Conservation (phyloP, 345 rosid genomes). For the Eutrema heterophyllum region DNA sequence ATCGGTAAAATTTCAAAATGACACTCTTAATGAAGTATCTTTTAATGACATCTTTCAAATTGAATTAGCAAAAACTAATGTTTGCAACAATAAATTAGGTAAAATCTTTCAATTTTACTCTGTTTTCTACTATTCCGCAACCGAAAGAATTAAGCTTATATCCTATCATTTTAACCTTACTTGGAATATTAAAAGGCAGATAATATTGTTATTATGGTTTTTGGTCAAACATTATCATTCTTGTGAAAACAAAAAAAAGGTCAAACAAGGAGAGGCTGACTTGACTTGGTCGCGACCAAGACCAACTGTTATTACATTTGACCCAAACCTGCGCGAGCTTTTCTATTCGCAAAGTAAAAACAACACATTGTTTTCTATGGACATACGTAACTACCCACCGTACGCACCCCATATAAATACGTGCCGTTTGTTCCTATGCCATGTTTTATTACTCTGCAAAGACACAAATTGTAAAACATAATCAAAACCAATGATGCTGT, state of each 20-base stretch:
- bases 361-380: not conserved
- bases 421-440: not conserved
- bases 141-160: not conserved
- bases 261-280: slow-evolving; percentile 8
- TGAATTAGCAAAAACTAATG: not conserved
- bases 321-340: not conserved
- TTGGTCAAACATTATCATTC: not conserved
- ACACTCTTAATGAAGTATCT: too few species aligned
- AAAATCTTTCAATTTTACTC: not conserved
- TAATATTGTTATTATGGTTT: not conserved
- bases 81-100: not conserved
- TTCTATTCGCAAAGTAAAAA: not conserved
- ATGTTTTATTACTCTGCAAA: not conserved
- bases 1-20: too few species aligned
- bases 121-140: not conserved
- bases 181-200: not conserved
- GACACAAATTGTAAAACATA: not conserved
- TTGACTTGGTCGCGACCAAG: slow-evolving; percentile 18
- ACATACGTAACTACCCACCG: not conserved
- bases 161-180: not conserved
- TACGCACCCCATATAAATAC: not conserved
- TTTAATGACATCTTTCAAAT: not conserved
- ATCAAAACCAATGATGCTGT: not conserved
- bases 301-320: slow-evolving; percentile 8
- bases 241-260: not conserved